A percentile compares a stretch with the other conserved stretches of the same genome.
These are phyloP conservation scores for Fusarium proliferatum DNA, from an alignment of 2,329 filamentous ascomycete species.

Conservation along the genomic window DNA sequence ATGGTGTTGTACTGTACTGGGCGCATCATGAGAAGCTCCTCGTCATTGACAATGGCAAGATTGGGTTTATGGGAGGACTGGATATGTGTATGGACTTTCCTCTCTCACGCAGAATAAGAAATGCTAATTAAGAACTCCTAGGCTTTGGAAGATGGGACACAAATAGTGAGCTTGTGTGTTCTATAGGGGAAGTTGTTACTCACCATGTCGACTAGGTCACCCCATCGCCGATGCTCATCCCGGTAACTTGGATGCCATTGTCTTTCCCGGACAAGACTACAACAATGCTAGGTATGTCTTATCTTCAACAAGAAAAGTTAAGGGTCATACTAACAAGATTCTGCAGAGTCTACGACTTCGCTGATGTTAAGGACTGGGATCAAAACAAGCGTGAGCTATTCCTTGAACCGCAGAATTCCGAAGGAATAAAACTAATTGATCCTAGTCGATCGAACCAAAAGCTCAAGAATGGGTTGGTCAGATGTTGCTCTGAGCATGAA, in stretches of 20 bases:
- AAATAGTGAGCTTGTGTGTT: conserved; percentile 63
- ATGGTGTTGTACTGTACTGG: conserved; percentile 89
- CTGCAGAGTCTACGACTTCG: conserved; percentile 77
- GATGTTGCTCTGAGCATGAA: conserved; percentile 83
- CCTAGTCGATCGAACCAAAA: conserved; percentile 77
- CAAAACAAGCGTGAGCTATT: conserved; percentile 74
- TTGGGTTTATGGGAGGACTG: conserved; percentile 91
- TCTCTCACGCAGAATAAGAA: accelerated
- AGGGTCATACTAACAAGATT: background rate
- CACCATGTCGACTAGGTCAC: conserved; percentile 61
- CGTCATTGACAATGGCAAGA: conserved; percentile 75
- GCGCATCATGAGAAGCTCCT: conserved; percentile 94
- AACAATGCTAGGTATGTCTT: conserved; percentile 74
- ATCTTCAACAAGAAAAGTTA: accelerated
- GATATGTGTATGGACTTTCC: conserved; percentile 72
- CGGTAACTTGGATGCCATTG: conserved; percentile 75
- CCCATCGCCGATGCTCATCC: conserved; percentile 87
- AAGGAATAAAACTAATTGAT: background rate
- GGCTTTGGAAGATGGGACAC: conserved; percentile 90
- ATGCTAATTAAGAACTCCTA: conserved; percentile 44
- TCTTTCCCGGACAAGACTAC: conserved; percentile 93
- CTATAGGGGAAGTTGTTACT: conserved; percentile 7
- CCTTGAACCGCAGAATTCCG: accelerated
- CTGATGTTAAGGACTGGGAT: conserved; percentile 80
- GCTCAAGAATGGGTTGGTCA: conserved; percentile 91